phyloP scores from a whole-genome alignment of 2,329 filamentous ascomycete genomes.

The Neofusicoccum kwambonambiense region DNA sequence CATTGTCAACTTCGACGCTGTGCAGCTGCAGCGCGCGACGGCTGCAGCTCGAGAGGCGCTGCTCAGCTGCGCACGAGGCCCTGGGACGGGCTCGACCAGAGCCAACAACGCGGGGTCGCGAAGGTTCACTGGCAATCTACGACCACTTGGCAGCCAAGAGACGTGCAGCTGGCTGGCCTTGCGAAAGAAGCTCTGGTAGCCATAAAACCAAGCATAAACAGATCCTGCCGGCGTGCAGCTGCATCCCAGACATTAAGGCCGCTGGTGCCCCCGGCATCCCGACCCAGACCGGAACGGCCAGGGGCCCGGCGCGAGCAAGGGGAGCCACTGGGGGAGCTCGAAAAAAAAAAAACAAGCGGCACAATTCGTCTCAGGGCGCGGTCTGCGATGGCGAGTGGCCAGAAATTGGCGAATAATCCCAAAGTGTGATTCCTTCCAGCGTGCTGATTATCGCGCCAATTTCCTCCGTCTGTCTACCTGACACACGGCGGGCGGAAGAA shows the following conservation, averaged over 20 bases:
- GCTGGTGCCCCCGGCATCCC: not conserved
- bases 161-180: not conserved
- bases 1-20: not conserved
- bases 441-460: not conserved
- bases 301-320: not conserved
- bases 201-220: constrained; percentile 11
- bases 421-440: not conserved
- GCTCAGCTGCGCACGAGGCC: too few species aligned
- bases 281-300: not conserved
- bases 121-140: not conserved
- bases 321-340: not conserved
- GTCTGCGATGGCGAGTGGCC: not conserved
- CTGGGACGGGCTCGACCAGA: not conserved
- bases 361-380: not conserved
- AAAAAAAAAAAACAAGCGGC: not conserved
- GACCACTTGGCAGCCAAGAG: not conserved
- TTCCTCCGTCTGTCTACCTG: not conserved
- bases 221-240: not conserved
- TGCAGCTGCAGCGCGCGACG: not conserved
- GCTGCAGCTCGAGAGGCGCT: not conserved
- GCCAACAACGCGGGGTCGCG: not conserved
- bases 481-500: not conserved
- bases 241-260: constrained; percentile 1
- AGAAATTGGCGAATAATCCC: not conserved
- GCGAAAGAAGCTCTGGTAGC: not conserved